phyloP scores from a whole-genome alignment of 2,329 filamentous ascomycete species.

The Capronia americana region DNA sequence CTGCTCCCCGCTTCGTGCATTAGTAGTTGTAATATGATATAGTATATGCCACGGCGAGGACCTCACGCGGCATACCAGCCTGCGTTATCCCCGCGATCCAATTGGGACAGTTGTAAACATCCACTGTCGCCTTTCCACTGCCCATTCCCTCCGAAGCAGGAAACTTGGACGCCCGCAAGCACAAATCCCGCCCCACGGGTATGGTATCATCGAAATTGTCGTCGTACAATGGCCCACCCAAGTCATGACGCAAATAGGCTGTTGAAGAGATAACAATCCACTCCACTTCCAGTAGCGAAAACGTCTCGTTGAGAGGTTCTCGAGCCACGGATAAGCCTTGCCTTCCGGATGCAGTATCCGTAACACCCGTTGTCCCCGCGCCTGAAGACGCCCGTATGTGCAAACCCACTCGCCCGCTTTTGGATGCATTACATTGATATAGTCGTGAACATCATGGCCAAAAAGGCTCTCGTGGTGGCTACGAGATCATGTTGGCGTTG shows the following conservation, averaged over 20 bases:
- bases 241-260: not conserved
- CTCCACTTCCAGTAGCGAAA: slow-evolving; percentile 7
- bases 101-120: slow-evolving; percentile 6
- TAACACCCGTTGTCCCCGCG: not conserved
- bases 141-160: slow-evolving; percentile 12
- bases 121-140: slow-evolving; percentile 9
- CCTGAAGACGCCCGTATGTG: not conserved
- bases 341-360: slow-evolving; percentile 10
- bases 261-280: slow-evolving; percentile 13
- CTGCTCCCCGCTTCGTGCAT: slow-evolving; percentile 14
- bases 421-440: slow-evolving; percentile 27
- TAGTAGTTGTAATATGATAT: slow-evolving; percentile 17
- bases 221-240: slow-evolving; percentile 12
- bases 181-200: slow-evolving; percentile 12
- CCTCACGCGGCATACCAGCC: slow-evolving; percentile 23
- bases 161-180: slow-evolving; percentile 2
- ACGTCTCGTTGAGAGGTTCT: not conserved
- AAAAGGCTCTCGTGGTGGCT: not conserved
- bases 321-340: not conserved
- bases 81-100: slow-evolving; percentile 8
- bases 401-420: slow-evolving; percentile 28
- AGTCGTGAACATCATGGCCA: slow-evolving; percentile 18
- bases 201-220: slow-evolving; percentile 23
- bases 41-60: not conserved
- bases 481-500: slow-evolving; percentile 35